Conservation (phyloP, 345 rosid genomes). For the Populus ilicifolia region DNA sequence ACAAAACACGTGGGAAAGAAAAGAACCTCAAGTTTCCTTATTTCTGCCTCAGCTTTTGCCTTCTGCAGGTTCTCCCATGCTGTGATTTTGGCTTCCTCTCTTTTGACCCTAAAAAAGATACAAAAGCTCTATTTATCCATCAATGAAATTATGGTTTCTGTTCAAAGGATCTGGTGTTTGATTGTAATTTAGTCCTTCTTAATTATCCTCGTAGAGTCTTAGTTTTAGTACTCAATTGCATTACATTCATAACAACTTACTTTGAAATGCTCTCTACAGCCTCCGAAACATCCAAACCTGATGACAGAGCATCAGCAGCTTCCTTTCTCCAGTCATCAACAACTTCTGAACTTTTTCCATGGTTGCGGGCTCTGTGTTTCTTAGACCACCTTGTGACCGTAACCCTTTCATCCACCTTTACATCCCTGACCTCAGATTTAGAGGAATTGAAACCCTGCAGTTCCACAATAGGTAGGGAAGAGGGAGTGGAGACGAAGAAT, state of each 20-base stretch:
- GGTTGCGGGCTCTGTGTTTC: conserved; percentile 50
- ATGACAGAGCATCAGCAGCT: conserved; percentile 41
- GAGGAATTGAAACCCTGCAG: conserved; percentile 41
- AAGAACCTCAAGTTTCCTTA: conserved; percentile 86
- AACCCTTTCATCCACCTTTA: conserved; percentile 84
- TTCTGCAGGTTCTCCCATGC: conserved; percentile 99
- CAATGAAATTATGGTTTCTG: background rate
- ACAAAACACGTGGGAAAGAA: conserved; percentile 16
- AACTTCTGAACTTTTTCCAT: conserved; percentile 51
- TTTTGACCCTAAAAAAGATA: conserved; percentile 43
- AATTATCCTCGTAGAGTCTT: background rate
- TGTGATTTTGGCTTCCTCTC: conserved; percentile 82
- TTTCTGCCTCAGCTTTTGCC: conserved; percentile 95
- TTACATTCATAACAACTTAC: conserved; percentile 24
- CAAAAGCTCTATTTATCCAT: background rate
- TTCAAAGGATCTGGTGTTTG: background rate
- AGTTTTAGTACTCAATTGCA: background rate
- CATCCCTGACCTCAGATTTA: conserved; percentile 67
- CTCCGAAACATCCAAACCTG: conserved; percentile 67
- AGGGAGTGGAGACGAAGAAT: conserved; percentile 48
- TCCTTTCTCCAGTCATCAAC: conserved; percentile 70
- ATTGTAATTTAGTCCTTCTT: background rate
- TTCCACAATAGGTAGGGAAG: conserved; percentile 52
- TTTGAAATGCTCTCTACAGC: conserved; percentile 48
- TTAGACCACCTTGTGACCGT: conserved; percentile 86